These are phyloP conservation scores for Solanum tarijense DNA, from an alignment of 257 asterid species.

Conservation along the genomic window DNA sequence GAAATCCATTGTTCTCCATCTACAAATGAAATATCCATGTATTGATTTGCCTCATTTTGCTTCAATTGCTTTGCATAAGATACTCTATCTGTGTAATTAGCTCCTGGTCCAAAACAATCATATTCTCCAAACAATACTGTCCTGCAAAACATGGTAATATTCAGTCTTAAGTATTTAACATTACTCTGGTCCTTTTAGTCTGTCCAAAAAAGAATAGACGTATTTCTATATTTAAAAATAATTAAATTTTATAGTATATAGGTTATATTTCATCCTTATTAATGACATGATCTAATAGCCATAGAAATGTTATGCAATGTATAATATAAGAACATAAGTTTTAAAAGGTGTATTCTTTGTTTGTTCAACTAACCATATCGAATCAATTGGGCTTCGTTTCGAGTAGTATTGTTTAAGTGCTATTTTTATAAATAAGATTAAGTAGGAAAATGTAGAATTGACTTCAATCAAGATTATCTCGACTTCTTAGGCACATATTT, in stretches of 20 bases:
- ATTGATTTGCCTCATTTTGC: slow-evolving; percentile 49
- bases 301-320: background rate
- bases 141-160: slow-evolving; percentile 17
- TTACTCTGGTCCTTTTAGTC: background rate
- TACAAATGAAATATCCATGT: slow-evolving; percentile 40
- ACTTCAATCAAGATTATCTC: background rate
- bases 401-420: background rate
- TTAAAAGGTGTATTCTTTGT: background rate
- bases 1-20: slow-evolving; percentile 73
- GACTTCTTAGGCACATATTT: background rate
- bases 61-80: slow-evolving; percentile 48
- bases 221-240: background rate
- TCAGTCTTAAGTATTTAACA: background rate
- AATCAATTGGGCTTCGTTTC: too few relatives aligned
- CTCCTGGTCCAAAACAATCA: slow-evolving; percentile 60
- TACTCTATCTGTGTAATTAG: slow-evolving; percentile 35
- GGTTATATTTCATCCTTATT: background rate
- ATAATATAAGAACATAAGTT: background rate
- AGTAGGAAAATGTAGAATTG: background rate
- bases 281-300: background rate
- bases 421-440: too few relatives aligned
- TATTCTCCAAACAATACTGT: slow-evolving; percentile 69
- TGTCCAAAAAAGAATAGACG: background rate
- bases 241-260: background rate
- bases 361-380: background rate